These are phyloP conservation scores for Basidiobolus meristosporus DNA, from an alignment of 371 early-diverging fungal genomes.

Conservation along the genomic window DNA sequence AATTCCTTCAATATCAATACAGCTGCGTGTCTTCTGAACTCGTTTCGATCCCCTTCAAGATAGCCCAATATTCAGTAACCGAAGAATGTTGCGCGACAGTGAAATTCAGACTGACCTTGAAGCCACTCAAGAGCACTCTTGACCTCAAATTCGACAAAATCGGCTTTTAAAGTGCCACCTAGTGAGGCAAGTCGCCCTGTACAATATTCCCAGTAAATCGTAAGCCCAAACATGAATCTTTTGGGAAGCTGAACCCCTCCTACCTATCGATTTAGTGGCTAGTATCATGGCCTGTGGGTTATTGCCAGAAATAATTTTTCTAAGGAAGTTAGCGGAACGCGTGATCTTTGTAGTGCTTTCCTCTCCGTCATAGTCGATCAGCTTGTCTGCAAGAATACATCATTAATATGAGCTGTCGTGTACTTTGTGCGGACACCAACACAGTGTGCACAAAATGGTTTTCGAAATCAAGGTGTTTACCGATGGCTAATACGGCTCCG, in stretches of 20 bases:
- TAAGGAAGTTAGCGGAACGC: conserved; percentile 71
- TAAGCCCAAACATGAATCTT: too few relatives aligned
- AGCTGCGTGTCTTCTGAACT: conserved; percentile 68
- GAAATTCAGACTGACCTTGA: conserved; percentile 37
- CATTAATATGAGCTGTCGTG: background rate
- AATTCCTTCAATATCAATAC: conserved; percentile 72
- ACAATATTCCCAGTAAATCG: too few relatives aligned
- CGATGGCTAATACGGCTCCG: conserved; percentile 7
- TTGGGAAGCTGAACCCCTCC: too few relatives aligned
- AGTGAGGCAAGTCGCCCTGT: conserved; percentile 52
- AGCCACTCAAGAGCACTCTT: conserved; percentile 80
- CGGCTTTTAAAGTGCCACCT: conserved; percentile 61
- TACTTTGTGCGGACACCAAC: background rate
- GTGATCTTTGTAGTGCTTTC: conserved; percentile 64
- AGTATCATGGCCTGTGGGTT: conserved; percentile 71
- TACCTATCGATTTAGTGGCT: conserved; percentile 67
- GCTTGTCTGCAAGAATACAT: conserved; percentile 28
- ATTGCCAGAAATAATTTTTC: conserved; percentile 60
- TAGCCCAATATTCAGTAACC: background rate
- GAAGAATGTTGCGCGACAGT: background rate
- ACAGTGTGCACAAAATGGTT: background rate
- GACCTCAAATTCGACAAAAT: conserved; percentile 73
- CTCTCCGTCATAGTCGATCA: conserved; percentile 73
- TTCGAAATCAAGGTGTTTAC: background rate
- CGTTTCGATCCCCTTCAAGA: conserved; percentile 30